Conservation (phyloP, 805 yeast species). For the Kodamaea sagamina region DNA sequence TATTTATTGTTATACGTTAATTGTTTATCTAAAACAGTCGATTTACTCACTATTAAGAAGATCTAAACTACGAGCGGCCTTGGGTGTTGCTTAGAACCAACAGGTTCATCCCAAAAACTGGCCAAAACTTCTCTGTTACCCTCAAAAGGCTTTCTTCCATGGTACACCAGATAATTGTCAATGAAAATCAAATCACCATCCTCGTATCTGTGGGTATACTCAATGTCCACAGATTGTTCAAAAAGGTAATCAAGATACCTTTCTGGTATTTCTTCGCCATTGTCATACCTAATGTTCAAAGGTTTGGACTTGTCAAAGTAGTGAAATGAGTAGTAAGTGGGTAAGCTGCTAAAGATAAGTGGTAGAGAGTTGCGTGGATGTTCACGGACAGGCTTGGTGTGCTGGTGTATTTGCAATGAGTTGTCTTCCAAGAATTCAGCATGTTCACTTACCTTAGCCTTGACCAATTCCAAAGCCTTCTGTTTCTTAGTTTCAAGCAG, state of each 20-base stretch:
- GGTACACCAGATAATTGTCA: slow-evolving; percentile 24
- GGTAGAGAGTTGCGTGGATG: slow-evolving; percentile 15
- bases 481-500: slow-evolving; percentile 9
- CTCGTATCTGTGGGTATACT: slow-evolving; percentile 20
- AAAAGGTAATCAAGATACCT: slow-evolving; percentile 22
- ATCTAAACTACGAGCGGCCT: neutral
- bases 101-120: slow-evolving; percentile 23
- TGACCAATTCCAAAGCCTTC: slow-evolving; percentile 11
- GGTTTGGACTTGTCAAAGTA: slow-evolving; percentile 12
- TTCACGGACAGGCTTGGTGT: slow-evolving; percentile 12
- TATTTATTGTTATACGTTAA: too few species aligned
- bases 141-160: slow-evolving; percentile 23
- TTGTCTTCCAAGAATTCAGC: slow-evolving; percentile 12
- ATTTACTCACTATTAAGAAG: neutral
- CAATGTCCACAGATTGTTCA: slow-evolving; percentile 22
- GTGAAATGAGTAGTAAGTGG: slow-evolving; percentile 20
- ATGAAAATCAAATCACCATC: slow-evolving; percentile 24
- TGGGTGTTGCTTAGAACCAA: slow-evolving; percentile 7
- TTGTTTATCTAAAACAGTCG: too few species aligned
- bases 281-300: slow-evolving; percentile 18
- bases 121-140: slow-evolving; percentile 23
- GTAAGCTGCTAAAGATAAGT: slow-evolving; percentile 23
- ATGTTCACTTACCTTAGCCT: slow-evolving; percentile 11
- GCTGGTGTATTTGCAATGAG: slow-evolving; percentile 13
- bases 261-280: slow-evolving; percentile 22